A percentile compares a stretch with the other conserved stretches of the same genome.
phyloP scores from a whole-genome alignment of 306 rosid species.

The Malus orientalis region DNA sequence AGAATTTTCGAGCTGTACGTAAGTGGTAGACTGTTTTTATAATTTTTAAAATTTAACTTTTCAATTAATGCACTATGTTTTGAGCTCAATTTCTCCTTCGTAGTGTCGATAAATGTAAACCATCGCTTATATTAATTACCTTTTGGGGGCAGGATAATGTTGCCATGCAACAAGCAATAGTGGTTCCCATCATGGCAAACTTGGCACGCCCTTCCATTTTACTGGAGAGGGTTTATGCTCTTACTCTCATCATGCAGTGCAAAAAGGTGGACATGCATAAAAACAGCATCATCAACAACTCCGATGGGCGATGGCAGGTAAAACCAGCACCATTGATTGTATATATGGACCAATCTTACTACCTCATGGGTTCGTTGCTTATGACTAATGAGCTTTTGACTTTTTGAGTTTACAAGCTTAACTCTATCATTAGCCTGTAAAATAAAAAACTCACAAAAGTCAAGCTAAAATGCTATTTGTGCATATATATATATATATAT shows the following conservation, averaged over 20 bases:
- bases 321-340: slow-evolving; percentile 33
- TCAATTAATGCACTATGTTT: no score
- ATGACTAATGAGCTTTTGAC: slow-evolving; percentile 31
- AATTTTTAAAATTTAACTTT: no score
- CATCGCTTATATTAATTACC: not conserved
- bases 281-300: slow-evolving; percentile 22
- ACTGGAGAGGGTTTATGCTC: slow-evolving; percentile 25
- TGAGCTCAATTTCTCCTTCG: no score
- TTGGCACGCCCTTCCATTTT: slow-evolving; percentile 34
- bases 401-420: slow-evolving; percentile 30
- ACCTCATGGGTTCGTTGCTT: not conserved
- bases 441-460: not conserved
- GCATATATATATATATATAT: no score
- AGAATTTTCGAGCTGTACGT: not conserved
- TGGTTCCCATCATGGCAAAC: slow-evolving; percentile 49
- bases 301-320: not conserved
- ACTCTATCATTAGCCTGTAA: slow-evolving; percentile 13
- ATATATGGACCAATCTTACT: slow-evolving; percentile 32
- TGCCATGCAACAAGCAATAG: slow-evolving; percentile 40
- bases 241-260: slow-evolving; percentile 26
- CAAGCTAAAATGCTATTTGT: no score
- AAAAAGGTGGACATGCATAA: slow-evolving; percentile 27
- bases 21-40: no score
- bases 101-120: no score
- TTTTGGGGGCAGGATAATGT: slow-evolving; percentile 25